These are phyloP conservation scores for Zizania palustris DNA, from an alignment of 202 grass and related monocot species.

Conservation along the genomic window DNA sequence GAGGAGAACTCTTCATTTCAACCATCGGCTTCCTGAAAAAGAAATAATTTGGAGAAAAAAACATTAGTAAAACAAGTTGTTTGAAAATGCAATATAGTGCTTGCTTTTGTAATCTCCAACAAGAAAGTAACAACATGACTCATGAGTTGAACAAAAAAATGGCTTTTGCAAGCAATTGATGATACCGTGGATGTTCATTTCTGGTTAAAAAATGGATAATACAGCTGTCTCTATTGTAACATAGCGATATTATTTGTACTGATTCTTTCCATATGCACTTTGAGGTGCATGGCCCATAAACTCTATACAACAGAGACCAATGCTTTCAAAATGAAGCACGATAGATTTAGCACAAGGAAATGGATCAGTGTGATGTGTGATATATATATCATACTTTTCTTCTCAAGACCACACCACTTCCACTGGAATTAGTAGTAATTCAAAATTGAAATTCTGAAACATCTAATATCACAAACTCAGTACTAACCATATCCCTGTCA, in stretches of 20 bases:
- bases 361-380: constrained; percentile 7
- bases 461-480: constrained; percentile 12
- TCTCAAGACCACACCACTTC: constrained; percentile 6
- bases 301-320: neutral
- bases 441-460: constrained; percentile 29
- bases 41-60: neutral
- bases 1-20: constrained; percentile 56
- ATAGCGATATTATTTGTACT: constrained; percentile 17
- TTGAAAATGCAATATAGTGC: constrained; percentile 7
- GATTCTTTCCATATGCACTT: constrained; percentile 18
- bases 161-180: constrained; percentile 12
- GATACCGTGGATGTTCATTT: constrained; percentile 24
- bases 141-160: constrained; percentile 29
- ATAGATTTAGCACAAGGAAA: neutral
- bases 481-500: constrained; percentile 6
- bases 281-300: neutral
- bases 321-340: constrained; percentile 13
- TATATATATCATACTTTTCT: neutral
- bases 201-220: constrained; percentile 2
- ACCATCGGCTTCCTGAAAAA: constrained; percentile 52
- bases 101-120: constrained; percentile 20
- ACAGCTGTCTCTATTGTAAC: constrained; percentile 1
- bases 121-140: constrained; percentile 4
- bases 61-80: constrained; percentile 21
- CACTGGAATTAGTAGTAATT: constrained; percentile 1